Conservation (phyloP, 768 basidiomycete species). For the Russula vinacea region DNA sequence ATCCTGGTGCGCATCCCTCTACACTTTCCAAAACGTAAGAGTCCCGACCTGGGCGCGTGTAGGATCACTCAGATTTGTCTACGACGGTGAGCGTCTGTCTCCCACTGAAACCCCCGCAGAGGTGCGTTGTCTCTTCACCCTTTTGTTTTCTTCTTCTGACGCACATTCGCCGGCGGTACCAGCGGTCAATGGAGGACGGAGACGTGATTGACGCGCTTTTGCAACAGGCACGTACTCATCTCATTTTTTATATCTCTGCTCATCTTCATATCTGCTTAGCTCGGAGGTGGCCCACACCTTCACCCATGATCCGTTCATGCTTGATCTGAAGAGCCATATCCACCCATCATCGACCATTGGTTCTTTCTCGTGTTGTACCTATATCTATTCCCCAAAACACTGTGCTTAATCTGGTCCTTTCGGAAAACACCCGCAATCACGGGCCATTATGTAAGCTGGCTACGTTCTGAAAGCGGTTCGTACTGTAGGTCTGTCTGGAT, state of each 20-base stretch:
- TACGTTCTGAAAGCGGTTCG: too few relatives aligned
- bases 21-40: neutral
- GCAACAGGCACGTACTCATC: conserved; percentile 20
- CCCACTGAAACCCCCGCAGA: conserved; percentile 26
- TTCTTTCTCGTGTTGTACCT: conserved; percentile 20
- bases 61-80: conserved; percentile 28
- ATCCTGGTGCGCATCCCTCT: conserved; percentile 25
- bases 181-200: conserved; percentile 28
- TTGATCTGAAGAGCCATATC: neutral
- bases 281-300: conserved; percentile 11
- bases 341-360: neutral
- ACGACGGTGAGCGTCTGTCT: conserved; percentile 26
- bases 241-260: neutral
- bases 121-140: neutral
- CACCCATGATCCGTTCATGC: conserved; percentile 2
- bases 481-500: neutral
- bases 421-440: neutral
- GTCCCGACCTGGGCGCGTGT: neutral
- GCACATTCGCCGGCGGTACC: neutral
- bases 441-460: neutral
- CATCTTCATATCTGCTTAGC: conserved; percentile 7
- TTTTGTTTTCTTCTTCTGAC: neutral
- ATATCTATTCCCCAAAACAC: conserved; percentile 11
- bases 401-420: neutral
- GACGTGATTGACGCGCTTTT: conserved; percentile 28